Base-by-base conservation (phyloP, 371 early-diverging fungal species). In the Mucor saturninus region DNA sequence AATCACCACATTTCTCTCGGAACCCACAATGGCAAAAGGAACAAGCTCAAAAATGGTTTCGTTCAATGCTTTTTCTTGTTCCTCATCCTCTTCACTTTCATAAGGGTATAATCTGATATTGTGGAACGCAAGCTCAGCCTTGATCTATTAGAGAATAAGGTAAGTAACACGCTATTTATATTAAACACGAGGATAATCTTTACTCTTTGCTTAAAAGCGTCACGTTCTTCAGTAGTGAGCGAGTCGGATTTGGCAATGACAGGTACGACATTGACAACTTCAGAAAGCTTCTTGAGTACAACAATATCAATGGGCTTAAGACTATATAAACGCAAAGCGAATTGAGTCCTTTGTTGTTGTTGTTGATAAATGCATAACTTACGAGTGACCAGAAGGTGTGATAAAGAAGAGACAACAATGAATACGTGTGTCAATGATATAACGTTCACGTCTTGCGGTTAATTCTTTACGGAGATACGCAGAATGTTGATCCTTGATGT, bases 101-200 rank as follows among this genome's bases (percentile, higher is more conserved):
- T 91, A 94, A 59, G 98, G 98, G 85, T 92, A 98, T 61, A 89
- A 71, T 46, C 89, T 73, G 76, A 98, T 96, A 62, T 92, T 90
- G 80, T 98, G 96, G 85, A 90, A 94, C 30, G 83, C 85, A 71
- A 98, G 83, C 80, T 98, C 98, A 49, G 93, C 93, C 90, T 94
- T 88, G 76, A 92, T 90, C 83, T 86, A 68, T 37, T 35, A 15
- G 3, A 15, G 14, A 49, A 49, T 21, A 29, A 28, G 10, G 21
- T 14, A 21, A 4, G 48, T 46, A 5, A 21, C 9, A 21, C 11
- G 42, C 4, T n/a, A 11, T 6, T 9, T 42, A 9, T 13, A 6
- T n/a, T 9, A 4, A 2, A 4, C 15, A 15, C 15, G 21, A 11
- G 26, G 6, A 7, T 49, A 28, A 21, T 21, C 21, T 37, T 49